Evolutionary conservation across 345 rosid species (phyloP), one percentile per base, ranked within the genome.

Genomic region (Gossypium ekmanianum): DNA sequence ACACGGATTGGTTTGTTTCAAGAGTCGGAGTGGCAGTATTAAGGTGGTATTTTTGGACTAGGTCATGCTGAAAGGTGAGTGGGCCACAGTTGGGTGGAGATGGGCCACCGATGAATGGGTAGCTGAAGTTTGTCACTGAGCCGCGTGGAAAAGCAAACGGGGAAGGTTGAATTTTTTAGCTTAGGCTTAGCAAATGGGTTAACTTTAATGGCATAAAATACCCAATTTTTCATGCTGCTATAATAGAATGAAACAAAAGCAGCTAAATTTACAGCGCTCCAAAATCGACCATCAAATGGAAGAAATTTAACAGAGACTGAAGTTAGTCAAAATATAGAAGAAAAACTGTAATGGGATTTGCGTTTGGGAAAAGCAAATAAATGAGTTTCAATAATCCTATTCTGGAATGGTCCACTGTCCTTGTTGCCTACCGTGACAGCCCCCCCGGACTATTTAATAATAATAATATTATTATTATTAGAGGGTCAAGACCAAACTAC

Each of bases 321-420:
- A 45, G 54, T 18, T 12, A 10, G 1, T 20, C 17, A 45, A 66
- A 65, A 12, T 61, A 27, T 27, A 29, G 11, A 61, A 26, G 4
- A 61, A 26, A 61, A 61, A 61, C 65, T 13, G 41, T 34, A 12
- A 61, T 27, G 9, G 64, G 64, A 63, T 34, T 63, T 63, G 24
- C 56, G 72, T 68, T 68, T 24, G 5, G 57, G 57, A 68, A 48
- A 68, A 48, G 22, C 58, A 48, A 14, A 68, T 68, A 11, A 54
- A 67, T 24, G 71, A 14, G 18, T 22, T 66, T 45, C 11, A 24
- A 7, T 13, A 47, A 45, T 13, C 71, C 56, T 12, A 67, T 3
- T 5, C 4, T 5, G 12, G 44, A 34, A 18, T n/a, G 61, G 61
- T 1, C 61, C 26, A 56, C 1, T 56, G 7, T 56, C 57, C 57